Evolutionary conservation across 2,329 filamentous ascomycete genomes (phyloP), one percentile per base, ranked within the genome.

Genomic region (Alternaria burnsii): DNA sequence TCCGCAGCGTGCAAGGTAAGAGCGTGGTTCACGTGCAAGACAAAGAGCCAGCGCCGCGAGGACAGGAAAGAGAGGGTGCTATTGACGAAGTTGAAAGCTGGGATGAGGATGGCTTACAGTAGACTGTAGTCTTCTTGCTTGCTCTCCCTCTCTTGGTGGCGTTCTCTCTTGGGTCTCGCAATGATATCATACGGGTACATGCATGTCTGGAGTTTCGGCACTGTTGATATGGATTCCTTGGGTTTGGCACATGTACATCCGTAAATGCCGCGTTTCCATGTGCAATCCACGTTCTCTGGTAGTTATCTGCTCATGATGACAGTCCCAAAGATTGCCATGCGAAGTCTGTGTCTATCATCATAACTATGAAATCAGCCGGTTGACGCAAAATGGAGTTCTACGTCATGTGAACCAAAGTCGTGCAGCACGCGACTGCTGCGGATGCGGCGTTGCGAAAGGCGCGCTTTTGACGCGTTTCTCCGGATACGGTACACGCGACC

Each of bases 81-180:
- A 87, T 98, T 55, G 93, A 97, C 66, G 93, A 97, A 72, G 94
- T 99, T 4, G 92, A 97, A 76, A 89, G 88, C 3, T 85, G 97
- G 73, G 95, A 96, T 73, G 82, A 82, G 12, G 81, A 82, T 4
- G 82, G 79, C 0, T 41, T 72, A 66, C 66, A 34, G 42, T 63
- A 63, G 36, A 18, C 30, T 28, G 22, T 40, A 2, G 34, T 30
- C 14, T 4, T 55, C 32, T 22, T 20, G 18, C 12, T 53, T 52
- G 11, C 20, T 22, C 20, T 22, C 20, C 12, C 14, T 38, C 34
- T 9, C 34, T 38, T 18, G 28, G 28, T 54, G 47, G 57, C 41
- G 52, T 60, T 56, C 53, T 50, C 30, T 30, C 9, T 24, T 22
- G 26, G 42, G 20, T 50, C 7, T 54, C 40, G 28, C 46, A 46